These are phyloP conservation scores for Amborella trichopoda DNA, from an alignment of 164 flowering plant genomes.

Conservation along the genomic window DNA sequence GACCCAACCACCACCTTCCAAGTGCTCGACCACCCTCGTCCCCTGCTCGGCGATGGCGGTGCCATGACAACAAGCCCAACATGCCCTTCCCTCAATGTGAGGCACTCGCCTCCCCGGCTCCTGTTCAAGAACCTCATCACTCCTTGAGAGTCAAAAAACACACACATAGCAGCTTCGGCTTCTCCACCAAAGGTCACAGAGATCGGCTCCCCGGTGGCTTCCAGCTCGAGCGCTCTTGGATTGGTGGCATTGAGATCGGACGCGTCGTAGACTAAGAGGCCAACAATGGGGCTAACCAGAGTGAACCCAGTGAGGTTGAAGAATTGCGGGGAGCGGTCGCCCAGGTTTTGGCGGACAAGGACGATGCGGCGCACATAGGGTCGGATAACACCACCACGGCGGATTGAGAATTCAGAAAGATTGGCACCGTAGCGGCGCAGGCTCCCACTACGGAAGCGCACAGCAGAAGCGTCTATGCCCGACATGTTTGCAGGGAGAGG, in stretches of 20 bases:
- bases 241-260: constrained; percentile 16
- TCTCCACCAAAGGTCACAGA: constrained; percentile 40
- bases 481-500: constrained; percentile 50
- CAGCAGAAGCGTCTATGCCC: constrained; percentile 38
- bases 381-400: constrained; percentile 28
- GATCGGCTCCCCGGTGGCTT: constrained; percentile 32
- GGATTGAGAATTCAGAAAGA: constrained; percentile 47
- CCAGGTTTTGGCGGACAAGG: constrained; percentile 49
- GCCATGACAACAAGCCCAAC: constrained; percentile 52
- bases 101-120: constrained; percentile 29
- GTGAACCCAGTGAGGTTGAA: constrained; percentile 49
- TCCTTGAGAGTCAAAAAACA: constrained; percentile 48
- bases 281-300: constrained; percentile 64
- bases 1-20: constrained; percentile 68
- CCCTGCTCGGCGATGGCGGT: constrained; percentile 1
- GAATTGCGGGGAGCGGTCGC: constrained; percentile 54
- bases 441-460: constrained; percentile 70
- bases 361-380: constrained; percentile 68
- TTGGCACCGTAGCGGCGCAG: constrained; percentile 61
- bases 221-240: constrained; percentile 35
- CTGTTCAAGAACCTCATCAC: constrained; percentile 32
- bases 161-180: constrained; percentile 34
- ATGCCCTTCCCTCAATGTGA: constrained; percentile 45
- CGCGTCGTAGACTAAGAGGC: constrained; percentile 59
- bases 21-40: not conserved